Percentiles rank a stretch among this genome's conserved stretches.
These are phyloP conservation scores for Clarireedia homoeocarpa DNA, from an alignment of 2,329 filamentous ascomycete genomes.

Conservation along the genomic window DNA sequence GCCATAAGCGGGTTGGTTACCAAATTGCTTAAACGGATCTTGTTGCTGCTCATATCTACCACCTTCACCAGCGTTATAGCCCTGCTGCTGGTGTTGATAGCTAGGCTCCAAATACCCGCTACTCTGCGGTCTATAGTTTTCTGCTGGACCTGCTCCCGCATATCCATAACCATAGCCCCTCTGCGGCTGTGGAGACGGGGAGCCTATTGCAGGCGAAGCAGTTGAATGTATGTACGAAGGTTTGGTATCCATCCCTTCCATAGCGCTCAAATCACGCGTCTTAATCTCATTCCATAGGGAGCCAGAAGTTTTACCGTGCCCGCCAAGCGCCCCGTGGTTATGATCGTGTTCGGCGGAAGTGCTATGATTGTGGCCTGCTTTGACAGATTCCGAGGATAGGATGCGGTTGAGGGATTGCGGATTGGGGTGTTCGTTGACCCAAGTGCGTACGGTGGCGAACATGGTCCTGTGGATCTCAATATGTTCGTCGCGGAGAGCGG, in stretches of 20 bases:
- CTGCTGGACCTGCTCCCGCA: constrained; percentile 12
- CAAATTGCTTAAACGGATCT: constrained; percentile 9
- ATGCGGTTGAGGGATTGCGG: constrained; percentile 62
- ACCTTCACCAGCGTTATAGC: neutral
- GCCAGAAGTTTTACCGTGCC: constrained; percentile 50
- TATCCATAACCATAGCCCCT: constrained; percentile 25
- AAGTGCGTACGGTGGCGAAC: constrained; percentile 78
- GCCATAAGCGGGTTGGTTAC: neutral
- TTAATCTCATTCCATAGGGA: constrained; percentile 56
- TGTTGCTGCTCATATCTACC: constrained; percentile 10
- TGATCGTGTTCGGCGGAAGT: constrained; percentile 31
- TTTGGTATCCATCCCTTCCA: constrained; percentile 42
- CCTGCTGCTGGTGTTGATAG: constrained; percentile 8
- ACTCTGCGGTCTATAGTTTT: constrained; percentile 15
- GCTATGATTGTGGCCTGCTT: constrained; percentile 70
- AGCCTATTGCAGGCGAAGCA: constrained; percentile 19
- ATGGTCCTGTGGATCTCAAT: constrained; percentile 80
- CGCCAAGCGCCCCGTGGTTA: constrained; percentile 29
- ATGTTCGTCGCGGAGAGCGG: constrained; percentile 66
- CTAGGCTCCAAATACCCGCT: constrained; percentile 19
- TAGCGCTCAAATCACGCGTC: constrained; percentile 47
- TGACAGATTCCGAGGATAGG: constrained; percentile 79
- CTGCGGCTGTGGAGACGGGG: constrained; percentile 18
- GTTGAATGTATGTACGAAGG: constrained; percentile 12
- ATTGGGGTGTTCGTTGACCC: constrained; percentile 64